A percentile compares a stretch with the other conserved stretches of the same genome.
Evolutionary conservation across 163 green algal genomes (phyloP).

Genomic region (Chloromonas sp.): DNA sequence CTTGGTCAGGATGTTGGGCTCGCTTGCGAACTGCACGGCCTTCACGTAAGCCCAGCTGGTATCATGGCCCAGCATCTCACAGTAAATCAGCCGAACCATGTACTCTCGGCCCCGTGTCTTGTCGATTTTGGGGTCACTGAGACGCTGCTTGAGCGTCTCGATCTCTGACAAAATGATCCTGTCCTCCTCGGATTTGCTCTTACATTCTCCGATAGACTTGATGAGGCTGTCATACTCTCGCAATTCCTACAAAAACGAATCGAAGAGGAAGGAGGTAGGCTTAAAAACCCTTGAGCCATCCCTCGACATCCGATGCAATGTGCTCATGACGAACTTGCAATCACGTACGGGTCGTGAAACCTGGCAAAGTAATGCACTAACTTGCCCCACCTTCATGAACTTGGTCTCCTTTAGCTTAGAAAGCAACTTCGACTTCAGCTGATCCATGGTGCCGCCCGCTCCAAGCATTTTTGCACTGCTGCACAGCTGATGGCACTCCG

Average conservation of each 20-base stretch:
- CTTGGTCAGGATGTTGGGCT: conserved; percentile 71
- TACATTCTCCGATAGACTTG: conserved; percentile 88
- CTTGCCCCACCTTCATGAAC: not conserved
- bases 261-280: too few species aligned
- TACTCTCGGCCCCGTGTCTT: conserved; percentile 52
- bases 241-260: conserved; percentile 10
- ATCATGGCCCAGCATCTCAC: conserved; percentile 97
- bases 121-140: conserved; percentile 73
- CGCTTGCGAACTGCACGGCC: conserved; percentile 74
- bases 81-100: conserved; percentile 82
- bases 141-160: conserved; percentile 45
- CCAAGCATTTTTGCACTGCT: too few species aligned
- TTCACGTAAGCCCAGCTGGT: conserved; percentile 87
- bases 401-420: not conserved
- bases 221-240: conserved; percentile 79
- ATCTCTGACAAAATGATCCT: conserved; percentile 71
- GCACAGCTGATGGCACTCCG: too few species aligned
- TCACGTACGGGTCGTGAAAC: too few species aligned
- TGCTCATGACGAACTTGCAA: too few species aligned
- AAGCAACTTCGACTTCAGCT: not conserved
- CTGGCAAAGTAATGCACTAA: too few species aligned
- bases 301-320: too few species aligned
- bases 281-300: too few species aligned
- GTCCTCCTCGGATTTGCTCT: conserved; percentile 90
- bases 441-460: too few species aligned